phyloP scores from a whole-genome alignment of 768 basidiomycete species.

The Suillus discolor region DNA sequence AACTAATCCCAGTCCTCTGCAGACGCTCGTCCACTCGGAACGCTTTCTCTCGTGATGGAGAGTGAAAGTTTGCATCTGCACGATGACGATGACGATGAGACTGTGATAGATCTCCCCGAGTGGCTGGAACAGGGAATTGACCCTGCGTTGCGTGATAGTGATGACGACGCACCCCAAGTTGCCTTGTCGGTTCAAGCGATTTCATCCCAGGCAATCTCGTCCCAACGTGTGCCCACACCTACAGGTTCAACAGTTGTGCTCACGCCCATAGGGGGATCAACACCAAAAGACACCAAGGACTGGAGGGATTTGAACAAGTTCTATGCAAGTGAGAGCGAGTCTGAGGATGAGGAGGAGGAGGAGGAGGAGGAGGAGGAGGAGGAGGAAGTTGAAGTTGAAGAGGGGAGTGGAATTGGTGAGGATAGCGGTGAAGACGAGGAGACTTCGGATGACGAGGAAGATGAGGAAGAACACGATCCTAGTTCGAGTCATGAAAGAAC shows the following conservation, averaged over 20 bases:
- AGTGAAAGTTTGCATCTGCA: conserved; percentile 42
- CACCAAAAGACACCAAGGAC: conserved; percentile 47
- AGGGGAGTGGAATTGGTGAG: conserved; percentile 19
- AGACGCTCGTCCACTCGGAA: conserved; percentile 54
- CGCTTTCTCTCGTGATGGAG: conserved; percentile 63
- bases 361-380: conserved; percentile 33
- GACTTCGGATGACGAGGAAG: conserved; percentile 29
- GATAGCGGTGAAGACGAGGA: conserved; percentile 33
- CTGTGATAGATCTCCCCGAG: conserved; percentile 57
- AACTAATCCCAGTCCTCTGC: conserved; percentile 33
- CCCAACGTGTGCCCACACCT: conserved; percentile 31
- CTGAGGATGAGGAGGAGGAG: conserved; percentile 32
- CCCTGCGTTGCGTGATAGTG: conserved; percentile 67
- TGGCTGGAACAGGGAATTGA: conserved; percentile 91
- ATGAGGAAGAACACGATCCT: conserved; percentile 16
- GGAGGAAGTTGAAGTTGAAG: too few species aligned
- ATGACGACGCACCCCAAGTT: conserved; percentile 46
- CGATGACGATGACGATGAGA: conserved; percentile 38
- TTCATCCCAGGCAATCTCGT: conserved; percentile 36
- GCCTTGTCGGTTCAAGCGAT: conserved; percentile 33
- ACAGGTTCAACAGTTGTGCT: conserved; percentile 47
- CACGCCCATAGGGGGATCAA: conserved; percentile 53
- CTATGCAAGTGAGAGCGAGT: conserved; percentile 51
- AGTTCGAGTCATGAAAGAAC: neutral
- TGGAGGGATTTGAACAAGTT: conserved; percentile 74